Base-by-base conservation (phyloP, 2,329 filamentous ascomycete species). In the Ophiostoma populinum region DNA sequence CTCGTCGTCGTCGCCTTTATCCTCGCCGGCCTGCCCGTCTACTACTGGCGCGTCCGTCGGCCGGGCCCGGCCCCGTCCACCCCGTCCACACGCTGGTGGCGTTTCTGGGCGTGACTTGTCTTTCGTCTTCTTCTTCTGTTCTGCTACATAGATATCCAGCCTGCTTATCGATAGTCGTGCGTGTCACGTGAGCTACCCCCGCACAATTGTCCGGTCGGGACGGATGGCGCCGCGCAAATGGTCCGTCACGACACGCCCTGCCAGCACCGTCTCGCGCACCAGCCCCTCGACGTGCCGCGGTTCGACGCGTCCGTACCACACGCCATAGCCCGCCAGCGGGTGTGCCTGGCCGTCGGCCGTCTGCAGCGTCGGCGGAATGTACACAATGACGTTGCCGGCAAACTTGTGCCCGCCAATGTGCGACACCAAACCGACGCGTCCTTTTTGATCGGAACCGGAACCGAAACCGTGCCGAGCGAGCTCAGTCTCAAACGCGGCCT, bases 331-430 rank as follows among this genome's bases (percentile, higher is more conserved):
- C 1, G 68, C 70, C 34, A 86, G 53, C 5, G 69, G 62, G 49
- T 80, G 71, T 8, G 45, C 69, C 11, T 42, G 43, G 5, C 61
- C 64, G 4, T 54, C 56, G 20, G 39, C 45, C 3, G 50, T 52
- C 41, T 50, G 59, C 42, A 60, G 40, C 0, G 48, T 49, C 0
- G 74, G 76, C 5, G 82, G 81, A 5, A 90, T 51, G 47, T 90
- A 90, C 1, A 90, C 55, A 32, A 90, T 83, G 24, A 87, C 69
- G 51, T 92, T 92, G 2, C 82, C 82, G 0, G 82, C 82, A 51
- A 77, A 87, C 51, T 85, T 86, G 55, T 92, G 82, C 0, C 82
- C 82, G 1, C 81, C 80, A 35, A 92, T 75, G 47, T 92, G 82
- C 41, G 75, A 82, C 37, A 86, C 79, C 36, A 77, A 48, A 0